Evolutionary conservation across 768 basidiomycete species (phyloP), one percentile per base, ranked within the genome.

Genomic region (Austroboletus eburneus): DNA sequence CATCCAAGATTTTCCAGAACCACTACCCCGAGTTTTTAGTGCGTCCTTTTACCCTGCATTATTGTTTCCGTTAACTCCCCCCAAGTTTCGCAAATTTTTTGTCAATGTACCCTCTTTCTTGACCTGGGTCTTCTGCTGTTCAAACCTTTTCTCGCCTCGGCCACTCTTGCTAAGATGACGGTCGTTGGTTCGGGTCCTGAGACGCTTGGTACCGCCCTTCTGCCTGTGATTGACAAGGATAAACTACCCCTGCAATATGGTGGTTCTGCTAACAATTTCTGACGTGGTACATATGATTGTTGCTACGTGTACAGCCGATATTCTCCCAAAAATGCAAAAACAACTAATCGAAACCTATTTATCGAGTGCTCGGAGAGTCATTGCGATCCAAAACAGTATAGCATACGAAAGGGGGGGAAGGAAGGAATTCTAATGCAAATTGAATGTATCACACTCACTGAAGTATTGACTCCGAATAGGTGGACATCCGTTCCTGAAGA

Each of bases 21-120:
- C 79, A 91, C 62, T 91, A 91, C 57, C 89, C 89, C 0, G 88
- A 91, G 62, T 73, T 90, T 48, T 68, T 91, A 43, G 86, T 85
- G 35, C 6, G 51, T 47, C 14, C 30, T 33, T 12, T 32, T 25
- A 2, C 7, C 7, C 14, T 18, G 10, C 25, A 27, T 10, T 27
- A 27, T 27, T 10, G 10, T 16, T 3, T 14, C n/a, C 34, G 5
- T 16, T 45, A 9, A 45, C 32, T 20, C 55, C 20, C 39, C 13
- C 24, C 30, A 51, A 86, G 84, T 74, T 78, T 57, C 76, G 75
- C 60, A 91, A 91, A 62, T 87, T 83, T 69, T 91, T 91, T 58
- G 73, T 91, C 58, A 88, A 87, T 56, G 87, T 91, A 12, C 89
- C 89, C 0, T 76, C 78, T 2, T 57, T 87, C 47, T 72, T 90